Base-by-base conservation (phyloP, 106 monocot species). In the Platanthera zijinensis region DNA sequence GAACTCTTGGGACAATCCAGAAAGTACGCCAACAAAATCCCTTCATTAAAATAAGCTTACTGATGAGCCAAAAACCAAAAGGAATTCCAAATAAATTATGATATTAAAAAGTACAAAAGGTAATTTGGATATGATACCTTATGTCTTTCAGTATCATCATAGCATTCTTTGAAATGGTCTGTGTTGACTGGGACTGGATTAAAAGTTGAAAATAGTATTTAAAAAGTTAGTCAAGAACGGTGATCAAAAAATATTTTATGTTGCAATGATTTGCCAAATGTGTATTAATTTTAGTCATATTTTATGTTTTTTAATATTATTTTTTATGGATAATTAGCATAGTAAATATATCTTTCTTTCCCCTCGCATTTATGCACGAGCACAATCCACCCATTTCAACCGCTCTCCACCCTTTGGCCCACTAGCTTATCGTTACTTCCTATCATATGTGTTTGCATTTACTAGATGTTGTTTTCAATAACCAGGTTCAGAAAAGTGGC, bases 1-100 rank as follows among this genome's bases (percentile, higher is more conserved):
- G 77, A 89, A 93, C 61, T 91, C 91, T 52, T 78, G 70, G 5
- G 84, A 91, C 70, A 97, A 80, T 70, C 84, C 86, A 74, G 78
- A 79, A 75, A 97, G 87, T 59, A 97, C 57, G 48, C 77, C 91
- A 80, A 85, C 15, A 82, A 97, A 80, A 76, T 97, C 93, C 87
- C 96, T 96, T 78, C 6, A 75, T 52, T 53, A 78, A 32, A 51
- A 72, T 21, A 51, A 32, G 18, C 7, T 5, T 72, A n/a, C 51
- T 18, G 10, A 19, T 72, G 8, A 51, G 51, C 51, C 19, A 10
- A 72, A 17, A 51, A 72, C 46, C 51, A 51, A 5, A 10, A 8
- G 14, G 18, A 72, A 7, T 72, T 51, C 14, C 10, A n/a, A 15
- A n/a, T 8, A 71, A n/a, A 71, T 10, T 72, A 46, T 51, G 12